phyloP scores from a whole-genome alignment of 2,329 filamentous ascomycete species.

The Arachnomyces sp. region DNA sequence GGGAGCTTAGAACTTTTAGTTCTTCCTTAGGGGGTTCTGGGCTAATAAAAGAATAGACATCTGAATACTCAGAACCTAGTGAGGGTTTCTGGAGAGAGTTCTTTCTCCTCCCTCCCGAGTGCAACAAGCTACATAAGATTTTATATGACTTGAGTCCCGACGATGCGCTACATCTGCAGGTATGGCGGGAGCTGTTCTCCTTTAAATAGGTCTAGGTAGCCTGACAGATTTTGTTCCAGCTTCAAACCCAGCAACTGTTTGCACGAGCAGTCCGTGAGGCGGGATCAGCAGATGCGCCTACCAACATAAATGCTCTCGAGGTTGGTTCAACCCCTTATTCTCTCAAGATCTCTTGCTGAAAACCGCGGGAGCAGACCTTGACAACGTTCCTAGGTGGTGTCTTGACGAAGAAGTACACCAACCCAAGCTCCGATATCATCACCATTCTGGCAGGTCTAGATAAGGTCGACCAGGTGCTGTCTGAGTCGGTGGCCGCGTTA shows the following conservation, averaged over 20 bases:
- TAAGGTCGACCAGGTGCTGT: constrained; percentile 76
- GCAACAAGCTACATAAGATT: constrained; percentile 56
- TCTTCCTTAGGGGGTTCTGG: too few species aligned
- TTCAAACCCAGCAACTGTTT: constrained; percentile 71
- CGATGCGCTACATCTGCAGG: constrained; percentile 67
- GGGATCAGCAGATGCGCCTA: constrained; percentile 50
- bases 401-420: constrained; percentile 83
- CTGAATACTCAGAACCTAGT: constrained; percentile 59
- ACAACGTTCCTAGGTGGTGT: constrained; percentile 77
- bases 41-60: constrained; percentile 43
- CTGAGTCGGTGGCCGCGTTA: constrained; percentile 74
- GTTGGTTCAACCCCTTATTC: constrained; percentile 42
- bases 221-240: constrained; percentile 25
- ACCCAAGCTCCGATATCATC: constrained; percentile 92
- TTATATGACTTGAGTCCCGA: constrained; percentile 64
- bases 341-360: constrained; percentile 26
- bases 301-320: constrained; percentile 74
- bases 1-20: too few species aligned
- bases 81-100: constrained; percentile 96
- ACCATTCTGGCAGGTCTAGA: constrained; percentile 81
- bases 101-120: constrained; percentile 80
- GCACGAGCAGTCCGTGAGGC: constrained; percentile 61
- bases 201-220: neutral
- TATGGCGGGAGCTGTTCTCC: constrained; percentile 21
- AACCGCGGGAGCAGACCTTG: constrained; percentile 56